Base-by-base conservation (phyloP, 2,329 filamentous ascomycete species). In the Geoglossum cookeanum region DNA sequence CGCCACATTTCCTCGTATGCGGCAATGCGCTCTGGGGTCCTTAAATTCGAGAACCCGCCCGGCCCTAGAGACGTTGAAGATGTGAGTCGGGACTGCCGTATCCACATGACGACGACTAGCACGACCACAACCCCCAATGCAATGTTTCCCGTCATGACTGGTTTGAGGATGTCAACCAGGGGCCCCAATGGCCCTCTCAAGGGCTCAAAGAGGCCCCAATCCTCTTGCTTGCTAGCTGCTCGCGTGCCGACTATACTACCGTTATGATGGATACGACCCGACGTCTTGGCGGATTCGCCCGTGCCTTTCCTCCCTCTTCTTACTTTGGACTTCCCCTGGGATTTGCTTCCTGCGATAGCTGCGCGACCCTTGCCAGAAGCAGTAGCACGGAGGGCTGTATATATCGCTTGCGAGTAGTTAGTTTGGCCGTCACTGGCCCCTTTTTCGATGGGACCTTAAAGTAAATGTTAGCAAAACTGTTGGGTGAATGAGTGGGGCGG, bases 1-100 rank as follows among this genome's bases (percentile, higher is more conserved):
- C 81, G 78, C 90, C 91, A 98, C 65, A 97, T 85, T 70, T 95
- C 87, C 63, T 97, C 90, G 67, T 96, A 97, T 0, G 87, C 88
- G 1, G 84, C 81, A 15, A 89, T 71, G 4, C 89, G 79, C 57
- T 90, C 81, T 0, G 85, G 78, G 3, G 72, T 66, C 0, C 70
- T 65, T 58, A 73, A 65, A 15, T 69, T 69, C 0, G 69, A 65
- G 29, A 68, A 69, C 6, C 70, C 68, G 1, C 72, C 63, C 22
- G 67, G 68, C 1, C 66, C 64, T 5, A 64, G 68, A 63, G 58
- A 66, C 48, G 61, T 72, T 61, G 64, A 70, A 22, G 65, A 60
- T 37, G 70, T 64, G 47, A 71, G 55, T 47, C 62, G 58, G 52
- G 68, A 66, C 4, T 67, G 63, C 11, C 66, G 59, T 65, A 89